Conservation (phyloP, 306 rosid species). For the Quercus ilex region DNA sequence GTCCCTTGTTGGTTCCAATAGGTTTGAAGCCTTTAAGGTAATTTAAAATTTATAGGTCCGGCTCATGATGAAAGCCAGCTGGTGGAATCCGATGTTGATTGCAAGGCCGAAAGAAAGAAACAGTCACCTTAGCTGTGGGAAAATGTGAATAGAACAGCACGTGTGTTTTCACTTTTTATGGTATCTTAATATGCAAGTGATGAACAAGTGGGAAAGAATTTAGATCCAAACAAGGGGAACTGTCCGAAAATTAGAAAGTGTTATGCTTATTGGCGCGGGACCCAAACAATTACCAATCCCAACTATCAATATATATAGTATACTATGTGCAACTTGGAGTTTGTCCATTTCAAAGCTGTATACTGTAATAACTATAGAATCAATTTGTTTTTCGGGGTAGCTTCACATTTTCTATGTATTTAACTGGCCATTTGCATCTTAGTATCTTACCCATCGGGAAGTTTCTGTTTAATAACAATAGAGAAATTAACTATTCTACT, state of each 20-base stretch:
- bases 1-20: not conserved
- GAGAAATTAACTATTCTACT: too few species aligned
- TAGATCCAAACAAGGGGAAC: conserved; percentile 2
- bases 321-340: conserved; percentile 6
- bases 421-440: too few species aligned
- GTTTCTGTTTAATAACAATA: too few species aligned
- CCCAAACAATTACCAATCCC: not conserved
- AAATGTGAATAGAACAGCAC: not conserved
- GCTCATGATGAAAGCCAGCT: not conserved
- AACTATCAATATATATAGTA: not conserved
- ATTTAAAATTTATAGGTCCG: not conserved
- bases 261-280: not conserved
- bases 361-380: not conserved
- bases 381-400: not conserved
- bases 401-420: not conserved
- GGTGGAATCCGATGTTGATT: conserved; percentile 9
- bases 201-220: not conserved
- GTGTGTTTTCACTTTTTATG: not conserved
- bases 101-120: not conserved
- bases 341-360: conserved; percentile 21
- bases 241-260: not conserved
- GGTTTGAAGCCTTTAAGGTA: not conserved
- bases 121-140: not conserved
- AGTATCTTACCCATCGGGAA: too few species aligned
- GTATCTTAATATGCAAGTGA: not conserved